Base-by-base conservation (phyloP, 2,329 filamentous ascomycete genomes). In the Arthrobotrys sphaeroides region DNA sequence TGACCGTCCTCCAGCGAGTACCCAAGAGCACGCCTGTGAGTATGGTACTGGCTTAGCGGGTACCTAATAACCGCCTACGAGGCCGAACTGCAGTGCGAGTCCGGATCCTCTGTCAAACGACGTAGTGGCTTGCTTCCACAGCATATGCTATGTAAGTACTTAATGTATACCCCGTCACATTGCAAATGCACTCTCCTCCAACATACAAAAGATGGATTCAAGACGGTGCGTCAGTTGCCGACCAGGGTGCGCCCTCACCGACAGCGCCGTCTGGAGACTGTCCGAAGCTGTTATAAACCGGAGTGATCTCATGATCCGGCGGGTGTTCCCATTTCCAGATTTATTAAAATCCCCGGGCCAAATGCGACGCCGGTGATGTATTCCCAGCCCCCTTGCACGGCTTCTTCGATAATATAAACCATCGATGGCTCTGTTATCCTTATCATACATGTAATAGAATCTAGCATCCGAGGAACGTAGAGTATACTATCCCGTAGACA, bases 231-330 rank as follows among this genome's bases (percentile, higher is more conserved):
- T 33, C 51, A 55, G 51, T 55, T 55, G 18, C 51, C 13, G 51
- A 38, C 51, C 51, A 10, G 51, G 51, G 47, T 53, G 13, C 9
- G 18, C 9, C 47, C n/a, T 33, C 49, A 38, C 49, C 51, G 51
- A 55, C 51, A 55, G 38, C 51, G 31, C 51, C 36, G 31, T 38
- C 28, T 55, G 51, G 51, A 38, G 51, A 55, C 51, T 55, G 51
- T 55, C 51, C 51, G 51, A 55, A 36, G 24, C 7, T 10, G 5
- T 33, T 51, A 10, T 53, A 51, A 16, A 16, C 22, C 13, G n/a
- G 7, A 40, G 51, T 55, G 51, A 55, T 55, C 51, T 55, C 51
- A 55, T 55, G 51, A 55, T 53, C 47, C 22, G 12, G 45, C 49
- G 49, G 49, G 36, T 53, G 36, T 33, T 53, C 26, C 49, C 49